Conservation (phyloP, 768 basidiomycete species). For the Leccinum sublutescens region DNA sequence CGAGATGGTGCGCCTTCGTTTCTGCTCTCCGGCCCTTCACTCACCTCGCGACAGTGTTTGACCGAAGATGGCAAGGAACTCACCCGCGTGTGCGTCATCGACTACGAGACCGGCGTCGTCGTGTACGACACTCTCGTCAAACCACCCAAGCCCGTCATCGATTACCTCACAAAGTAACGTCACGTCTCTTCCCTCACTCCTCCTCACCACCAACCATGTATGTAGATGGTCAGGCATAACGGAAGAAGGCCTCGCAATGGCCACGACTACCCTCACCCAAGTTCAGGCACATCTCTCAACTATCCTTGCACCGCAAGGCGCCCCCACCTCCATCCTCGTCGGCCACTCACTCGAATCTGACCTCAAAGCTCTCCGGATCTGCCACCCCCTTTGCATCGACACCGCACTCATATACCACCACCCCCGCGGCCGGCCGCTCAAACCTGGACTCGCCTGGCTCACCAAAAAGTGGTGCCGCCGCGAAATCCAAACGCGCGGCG, state of each 20-base stretch:
- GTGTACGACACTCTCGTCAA: constrained; percentile 90
- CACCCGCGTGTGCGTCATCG: constrained; percentile 80
- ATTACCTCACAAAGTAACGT: constrained; percentile 87
- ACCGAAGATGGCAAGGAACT: constrained; percentile 91
- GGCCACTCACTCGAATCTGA: constrained; percentile 98
- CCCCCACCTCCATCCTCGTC: constrained; percentile 73
- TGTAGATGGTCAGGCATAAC: constrained; percentile 93
- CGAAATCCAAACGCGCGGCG: constrained; percentile 83
- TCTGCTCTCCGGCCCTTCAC: not conserved
- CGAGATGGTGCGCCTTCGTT: constrained; percentile 75
- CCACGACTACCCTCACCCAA: constrained; percentile 76
- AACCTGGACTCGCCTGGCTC: constrained; percentile 96
- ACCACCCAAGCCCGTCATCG: constrained; percentile 77
- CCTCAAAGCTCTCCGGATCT: constrained; percentile 80
- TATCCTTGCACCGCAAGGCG: constrained; percentile 51
- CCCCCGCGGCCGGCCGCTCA: constrained; percentile 88
- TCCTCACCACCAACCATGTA: not conserved
- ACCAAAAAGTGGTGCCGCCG: constrained; percentile 90
- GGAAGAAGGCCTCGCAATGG: constrained; percentile 57
- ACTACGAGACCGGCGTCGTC: constrained; percentile 67
- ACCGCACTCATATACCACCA: constrained; percentile 90
- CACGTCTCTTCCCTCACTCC: not conserved
- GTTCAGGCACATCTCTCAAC: constrained; percentile 72
- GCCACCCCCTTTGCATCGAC: constrained; percentile 87
- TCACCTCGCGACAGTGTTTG: constrained; percentile 55